A percentile compares a stretch with the other conserved stretches of the same genome.
phyloP scores from a whole-genome alignment of 306 rosid genomes.

The Geum urbanum region DNA sequence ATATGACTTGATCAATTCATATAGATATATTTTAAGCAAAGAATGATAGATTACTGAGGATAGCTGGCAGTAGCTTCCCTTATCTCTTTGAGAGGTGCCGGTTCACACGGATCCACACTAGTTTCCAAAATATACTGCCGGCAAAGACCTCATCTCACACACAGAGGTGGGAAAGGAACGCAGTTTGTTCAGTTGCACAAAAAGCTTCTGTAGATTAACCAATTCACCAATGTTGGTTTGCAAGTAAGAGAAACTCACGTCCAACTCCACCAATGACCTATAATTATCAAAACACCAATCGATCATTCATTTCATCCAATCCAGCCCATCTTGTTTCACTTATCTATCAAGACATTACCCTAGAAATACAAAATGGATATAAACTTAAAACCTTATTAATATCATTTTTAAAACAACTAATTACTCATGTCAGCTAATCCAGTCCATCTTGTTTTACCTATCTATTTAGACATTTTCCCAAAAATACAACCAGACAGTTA shows the following conservation, averaged over 20 bases:
- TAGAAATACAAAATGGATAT: no score
- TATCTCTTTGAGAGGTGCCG: slow-evolving; percentile 47
- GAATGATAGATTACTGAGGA: slow-evolving; percentile 25
- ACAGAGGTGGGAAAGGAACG: slow-evolving; percentile 78
- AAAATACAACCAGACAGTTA: no score
- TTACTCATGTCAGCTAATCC: no score
- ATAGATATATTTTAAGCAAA: no score
- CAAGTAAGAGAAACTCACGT: slow-evolving; percentile 82
- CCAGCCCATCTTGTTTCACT: background rate
- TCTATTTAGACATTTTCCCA: no score
- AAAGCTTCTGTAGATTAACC: slow-evolving; percentile 55
- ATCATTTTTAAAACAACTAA: no score
- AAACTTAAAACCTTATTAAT: no score
- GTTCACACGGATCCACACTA: slow-evolving; percentile 62
- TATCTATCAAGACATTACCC: no score
- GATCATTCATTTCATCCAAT: background rate
- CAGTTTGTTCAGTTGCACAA: slow-evolving; percentile 67
- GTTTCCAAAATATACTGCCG: slow-evolving; percentile 58
- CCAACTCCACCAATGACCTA: slow-evolving; percentile 94
- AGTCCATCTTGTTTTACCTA: no score
- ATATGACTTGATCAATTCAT: no score
- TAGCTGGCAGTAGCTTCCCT: slow-evolving; percentile 27
- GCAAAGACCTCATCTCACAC: slow-evolving; percentile 77
- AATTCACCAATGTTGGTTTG: slow-evolving; percentile 94
- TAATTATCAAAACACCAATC: slow-evolving; percentile 7